Base-by-base conservation (phyloP, 768 basidiomycete genomes). In the Trametes elegans region DNA sequence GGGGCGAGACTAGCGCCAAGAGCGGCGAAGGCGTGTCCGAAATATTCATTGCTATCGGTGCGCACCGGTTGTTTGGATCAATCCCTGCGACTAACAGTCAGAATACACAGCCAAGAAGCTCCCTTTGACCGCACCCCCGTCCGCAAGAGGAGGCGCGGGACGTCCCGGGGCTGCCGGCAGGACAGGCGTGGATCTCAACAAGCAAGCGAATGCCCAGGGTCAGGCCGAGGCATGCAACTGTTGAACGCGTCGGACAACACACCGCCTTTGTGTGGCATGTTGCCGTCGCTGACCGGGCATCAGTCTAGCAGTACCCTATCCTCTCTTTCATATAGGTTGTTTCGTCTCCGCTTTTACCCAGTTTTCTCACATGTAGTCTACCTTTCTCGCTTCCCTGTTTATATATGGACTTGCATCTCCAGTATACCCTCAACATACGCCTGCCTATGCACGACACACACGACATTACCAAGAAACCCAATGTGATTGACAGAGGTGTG, bases 1-100 rank as follows among this genome's bases (percentile, higher is more conserved):
- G 91, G 89, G 83, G 82, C 43, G 93, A 95, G 74, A 91, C 91
- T 1, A 90, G 88, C 66, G 93, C 93, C 35, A 96, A 96, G 82
- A 78, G 83, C 14, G 92, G 90, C 24, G 87, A 93, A 60, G 90
- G 89, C 55, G 92, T 96, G 13, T 72, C 84, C 38, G 89, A 91
- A 48, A 87, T 95, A 58, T 94, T 95, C 73, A 86, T 84, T 28
- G 81, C 85, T 7, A 93, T 95, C 62, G 92, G 90, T 91, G 63
- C 60, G 84, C 43, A n/a, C 18, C 26, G 2, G n/a, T n/a, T 32
- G 18, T 34, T 6, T 31, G 1, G 9, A 3, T 8, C 23, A 5
- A 5, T 23, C 4, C 3, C 19, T 23, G 1, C 28, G 16, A 3
- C 23, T 13, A 34, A 11, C 29, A 7, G 19, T 29, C 5, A 28